Percentiles rank a stretch among this genome's conserved stretches.
Evolutionary conservation across 2,329 filamentous ascomycete genomes (phyloP).

Genomic region (Cercospora berteroae): DNA sequence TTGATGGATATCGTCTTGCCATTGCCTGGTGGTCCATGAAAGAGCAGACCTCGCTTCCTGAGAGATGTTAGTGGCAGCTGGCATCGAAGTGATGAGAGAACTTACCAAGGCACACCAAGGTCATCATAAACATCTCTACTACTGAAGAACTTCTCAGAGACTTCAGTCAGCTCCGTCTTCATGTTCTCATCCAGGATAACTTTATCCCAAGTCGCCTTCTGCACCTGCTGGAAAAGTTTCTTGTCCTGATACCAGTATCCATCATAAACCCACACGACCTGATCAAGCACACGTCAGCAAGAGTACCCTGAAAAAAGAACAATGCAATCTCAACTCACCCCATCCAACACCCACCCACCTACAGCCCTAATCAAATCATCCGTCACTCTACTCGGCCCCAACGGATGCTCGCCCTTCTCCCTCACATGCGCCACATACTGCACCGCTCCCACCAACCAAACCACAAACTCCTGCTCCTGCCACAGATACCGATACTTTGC

Average conservation of each 20-base stretch:
- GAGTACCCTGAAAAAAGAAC: too few species aligned
- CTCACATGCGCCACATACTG: slow-evolving; percentile 46
- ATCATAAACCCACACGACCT: slow-evolving; percentile 47
- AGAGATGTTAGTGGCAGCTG: neutral
- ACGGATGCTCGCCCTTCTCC: slow-evolving; percentile 33
- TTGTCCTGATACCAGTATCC: slow-evolving; percentile 43
- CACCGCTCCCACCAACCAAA: slow-evolving; percentile 40
- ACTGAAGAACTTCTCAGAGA: slow-evolving; percentile 45
- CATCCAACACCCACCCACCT: slow-evolving; percentile 26
- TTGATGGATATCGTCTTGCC: slow-evolving; percentile 50
- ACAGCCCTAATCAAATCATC: slow-evolving; percentile 41
- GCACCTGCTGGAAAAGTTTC: slow-evolving; percentile 41
- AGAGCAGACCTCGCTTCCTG: slow-evolving; percentile 43
- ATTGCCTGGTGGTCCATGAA: slow-evolving; percentile 37
- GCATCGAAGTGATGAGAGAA: neutral
- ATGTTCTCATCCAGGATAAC: slow-evolving; percentile 48
- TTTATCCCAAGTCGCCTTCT: slow-evolving; percentile 46
- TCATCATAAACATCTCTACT: slow-evolving; percentile 42
- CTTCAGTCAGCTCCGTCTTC: slow-evolving; percentile 44
- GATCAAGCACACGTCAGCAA: slow-evolving; percentile 17
- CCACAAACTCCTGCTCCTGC: slow-evolving; percentile 41
- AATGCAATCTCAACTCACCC: too few species aligned
- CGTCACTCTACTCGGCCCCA: slow-evolving; percentile 38
- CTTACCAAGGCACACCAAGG: slow-evolving; percentile 46
- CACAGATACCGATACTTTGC: slow-evolving; percentile 43